Evolutionary conservation across 2,329 filamentous ascomycete genomes (phyloP).

Genomic region (Phyllosticta citribraziliensis): DNA sequence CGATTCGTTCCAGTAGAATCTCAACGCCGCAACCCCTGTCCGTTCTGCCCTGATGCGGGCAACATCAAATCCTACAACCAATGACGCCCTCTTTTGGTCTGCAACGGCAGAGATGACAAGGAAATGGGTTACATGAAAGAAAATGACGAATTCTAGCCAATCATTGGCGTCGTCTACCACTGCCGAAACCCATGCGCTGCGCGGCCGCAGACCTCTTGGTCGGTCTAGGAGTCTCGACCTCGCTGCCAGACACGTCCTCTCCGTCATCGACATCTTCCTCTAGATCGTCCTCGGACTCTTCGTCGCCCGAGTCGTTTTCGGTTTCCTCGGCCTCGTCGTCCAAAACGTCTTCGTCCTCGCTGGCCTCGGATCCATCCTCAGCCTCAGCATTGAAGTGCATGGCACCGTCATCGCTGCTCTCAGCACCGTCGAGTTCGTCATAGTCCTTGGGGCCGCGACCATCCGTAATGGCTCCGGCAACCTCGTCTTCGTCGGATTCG

Average conservation of each 20-base stretch:
- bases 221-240: slow-evolving; percentile 22
- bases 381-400: slow-evolving; percentile 35
- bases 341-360: slow-evolving; percentile 46
- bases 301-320: slow-evolving; percentile 36
- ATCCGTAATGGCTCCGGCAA: slow-evolving; percentile 36
- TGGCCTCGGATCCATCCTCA: slow-evolving; percentile 38
- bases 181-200: slow-evolving; percentile 10
- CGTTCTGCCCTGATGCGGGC: not conserved
- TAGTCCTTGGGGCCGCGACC: slow-evolving; percentile 16
- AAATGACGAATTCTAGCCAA: not conserved
- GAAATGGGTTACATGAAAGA: not conserved
- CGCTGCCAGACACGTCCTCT: slow-evolving; percentile 34
- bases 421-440: slow-evolving; percentile 41
- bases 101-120: not conserved
- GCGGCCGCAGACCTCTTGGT: slow-evolving; percentile 9
- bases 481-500: slow-evolving; percentile 34
- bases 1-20: not conserved
- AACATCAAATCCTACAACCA: not conserved
- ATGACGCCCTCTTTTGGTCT: not conserved
- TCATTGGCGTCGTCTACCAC: slow-evolving; percentile 7
- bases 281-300: slow-evolving; percentile 36
- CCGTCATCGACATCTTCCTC: slow-evolving; percentile 36
- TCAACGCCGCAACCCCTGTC: not conserved
- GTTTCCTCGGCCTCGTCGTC: slow-evolving; percentile 45
- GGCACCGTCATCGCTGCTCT: slow-evolving; percentile 41